phyloP scores from a whole-genome alignment of 139 green algal species.

The Asterochloris erici region DNA sequence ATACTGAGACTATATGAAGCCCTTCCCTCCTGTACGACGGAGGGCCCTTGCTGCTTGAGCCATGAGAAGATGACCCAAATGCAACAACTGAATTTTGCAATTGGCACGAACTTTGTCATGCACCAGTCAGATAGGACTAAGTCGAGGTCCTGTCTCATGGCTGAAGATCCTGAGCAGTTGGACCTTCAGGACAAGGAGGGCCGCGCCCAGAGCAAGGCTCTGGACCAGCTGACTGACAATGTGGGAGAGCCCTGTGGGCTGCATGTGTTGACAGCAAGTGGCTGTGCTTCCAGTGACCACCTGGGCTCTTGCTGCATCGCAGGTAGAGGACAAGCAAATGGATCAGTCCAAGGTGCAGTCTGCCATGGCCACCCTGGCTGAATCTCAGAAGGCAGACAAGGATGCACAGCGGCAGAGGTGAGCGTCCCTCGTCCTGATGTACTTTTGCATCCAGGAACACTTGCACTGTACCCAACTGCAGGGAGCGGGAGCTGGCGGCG shows the following conservation, averaged over 20 bases:
- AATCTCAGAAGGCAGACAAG: slow-evolving; percentile 50
- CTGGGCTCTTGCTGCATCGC: not conserved
- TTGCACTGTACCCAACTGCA: slow-evolving; percentile 6
- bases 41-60: no score
- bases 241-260: not conserved
- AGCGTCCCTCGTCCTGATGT: not conserved
- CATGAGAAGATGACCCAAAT: no score
- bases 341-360: slow-evolving; percentile 45
- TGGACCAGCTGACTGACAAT: slow-evolving; percentile 35
- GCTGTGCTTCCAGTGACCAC: not conserved
- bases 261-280: not conserved
- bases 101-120: no score
- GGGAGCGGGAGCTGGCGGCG: slow-evolving; percentile 71
- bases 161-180: slow-evolving; percentile 17
- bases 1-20: no score
- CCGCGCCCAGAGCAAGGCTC: slow-evolving; percentile 27
- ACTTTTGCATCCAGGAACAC: not conserved
- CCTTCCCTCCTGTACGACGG: no score
- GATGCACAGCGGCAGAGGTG: slow-evolving; percentile 51
- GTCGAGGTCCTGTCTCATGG: not conserved
- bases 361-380: slow-evolving; percentile 64
- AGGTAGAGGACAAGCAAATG: slow-evolving; percentile 34
- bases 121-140: not conserved
- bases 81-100: no score
- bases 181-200: slow-evolving; percentile 12